A percentile compares a stretch with the other conserved stretches of the same genome.
phyloP scores from a whole-genome alignment of 1,284 basidiomycete species.

The Sutorius eximius region DNA sequence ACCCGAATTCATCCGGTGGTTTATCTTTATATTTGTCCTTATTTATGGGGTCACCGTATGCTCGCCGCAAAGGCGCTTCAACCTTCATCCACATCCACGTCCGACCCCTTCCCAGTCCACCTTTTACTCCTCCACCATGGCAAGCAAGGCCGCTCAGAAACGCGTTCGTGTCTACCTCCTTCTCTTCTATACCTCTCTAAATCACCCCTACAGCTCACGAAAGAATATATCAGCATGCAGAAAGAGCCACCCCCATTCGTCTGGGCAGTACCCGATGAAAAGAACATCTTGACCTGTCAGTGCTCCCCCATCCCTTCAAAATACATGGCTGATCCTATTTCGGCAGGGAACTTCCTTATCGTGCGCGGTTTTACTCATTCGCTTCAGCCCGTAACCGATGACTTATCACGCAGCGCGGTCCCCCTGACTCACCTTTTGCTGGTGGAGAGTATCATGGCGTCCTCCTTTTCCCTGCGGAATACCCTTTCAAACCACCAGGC shows the following conservation, averaged over 20 bases:
- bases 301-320: constrained; percentile 14
- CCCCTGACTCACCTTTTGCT: constrained; percentile 89
- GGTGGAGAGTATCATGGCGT: constrained; percentile 95
- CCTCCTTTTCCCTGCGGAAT: constrained; percentile 87
- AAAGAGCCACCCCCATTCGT: constrained; percentile 92
- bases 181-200: neutral
- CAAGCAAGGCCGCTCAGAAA: constrained; percentile 81
- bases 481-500: constrained; percentile 92
- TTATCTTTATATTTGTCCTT: constrained; percentile 20
- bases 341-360: constrained; percentile 87
- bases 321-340: constrained; percentile 3
- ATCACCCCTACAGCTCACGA: constrained; percentile 58
- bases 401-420: constrained; percentile 66
- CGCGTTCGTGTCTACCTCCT: constrained; percentile 51
- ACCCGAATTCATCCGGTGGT: constrained; percentile 5
- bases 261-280: constrained; percentile 92
- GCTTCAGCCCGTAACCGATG: constrained; percentile 7
- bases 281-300: constrained; percentile 89
- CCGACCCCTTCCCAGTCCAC: neutral
- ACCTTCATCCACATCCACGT: constrained; percentile 26
- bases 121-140: constrained; percentile 47
- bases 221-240: constrained; percentile 94
- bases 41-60: constrained; percentile 30
- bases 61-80: constrained; percentile 27
- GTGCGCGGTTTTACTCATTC: constrained; percentile 43